Base-by-base conservation (phyloP, 208 protist species). In the Angomonas deanei region DNA sequence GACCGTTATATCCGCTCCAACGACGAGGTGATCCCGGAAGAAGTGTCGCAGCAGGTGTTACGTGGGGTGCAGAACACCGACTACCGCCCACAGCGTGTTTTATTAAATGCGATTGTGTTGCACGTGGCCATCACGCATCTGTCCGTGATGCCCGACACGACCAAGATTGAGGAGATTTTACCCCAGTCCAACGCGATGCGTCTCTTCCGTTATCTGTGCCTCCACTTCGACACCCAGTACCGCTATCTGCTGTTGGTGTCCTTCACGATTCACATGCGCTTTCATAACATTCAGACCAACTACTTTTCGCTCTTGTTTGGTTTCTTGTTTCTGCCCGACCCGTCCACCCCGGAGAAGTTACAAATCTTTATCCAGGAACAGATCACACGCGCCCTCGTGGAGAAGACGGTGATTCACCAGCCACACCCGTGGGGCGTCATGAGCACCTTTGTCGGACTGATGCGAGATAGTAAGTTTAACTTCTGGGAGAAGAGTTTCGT, bases 251-350 rank as follows among this genome's bases (percentile, higher is more conserved):
- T 99, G 46, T 83, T 99, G 31, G 98, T 97, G 66, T 91, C 97
- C 27, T 97, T 98, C 58, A 97, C 96, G 8, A 99, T 99, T 80
- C 97, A 99, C 78, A 90, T 99, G 50, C 94, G 98, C 38, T 99
- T 99, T 76, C 98, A 98, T 19, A 99, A 99, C 82, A 96, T 80
- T 57, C 98, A 99, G 79, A 99, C 98, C n/a, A 96, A 98, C 75
- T 99, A 99, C 80, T 99, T 99, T 72, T 92, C 85, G 38, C 97
- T 97, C 60, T 89, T 99, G 10, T 73, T 99, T 21, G 85, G 99
- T 49, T 89, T 87, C 68, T 80, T 99, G 2, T 99, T 99, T 76
- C 30, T 86, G 48, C 86, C 98, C 10, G 66, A 84, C 47, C 66
- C 55, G 8, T 70, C 52, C n/a, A 74, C 84, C 48, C 74, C 74